phyloP scores from a whole-genome alignment of 2,329 filamentous ascomycete genomes.

The Colletotrichum sp. region DNA sequence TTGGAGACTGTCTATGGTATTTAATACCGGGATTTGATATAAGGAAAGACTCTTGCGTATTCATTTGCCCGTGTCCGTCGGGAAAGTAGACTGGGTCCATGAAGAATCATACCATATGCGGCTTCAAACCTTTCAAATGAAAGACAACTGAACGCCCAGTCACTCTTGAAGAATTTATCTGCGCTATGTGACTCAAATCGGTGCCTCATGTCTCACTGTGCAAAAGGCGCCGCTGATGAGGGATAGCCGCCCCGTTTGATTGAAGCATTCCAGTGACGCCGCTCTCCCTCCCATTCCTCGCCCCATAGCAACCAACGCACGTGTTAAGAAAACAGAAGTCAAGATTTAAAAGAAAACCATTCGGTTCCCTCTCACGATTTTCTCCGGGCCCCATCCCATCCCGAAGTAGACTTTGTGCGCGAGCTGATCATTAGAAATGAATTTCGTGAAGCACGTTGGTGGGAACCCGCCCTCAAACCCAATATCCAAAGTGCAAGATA shows the following conservation, averaged over 20 bases:
- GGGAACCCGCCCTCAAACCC: background rate
- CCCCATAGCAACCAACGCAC: slow-evolving; percentile 14
- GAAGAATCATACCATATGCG: background rate
- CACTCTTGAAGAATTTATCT: background rate
- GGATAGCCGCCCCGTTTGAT: background rate
- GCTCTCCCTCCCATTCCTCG: background rate
- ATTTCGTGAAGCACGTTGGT: slow-evolving; percentile 3
- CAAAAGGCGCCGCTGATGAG: background rate
- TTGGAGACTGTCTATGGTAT: fast-evolving
- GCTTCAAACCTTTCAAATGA: background rate
- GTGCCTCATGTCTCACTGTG: background rate
- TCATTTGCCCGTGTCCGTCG: background rate
- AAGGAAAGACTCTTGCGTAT: background rate
- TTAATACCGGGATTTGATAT: fast-evolving
- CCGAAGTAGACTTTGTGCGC: background rate
- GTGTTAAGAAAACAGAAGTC: background rate
- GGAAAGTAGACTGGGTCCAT: background rate
- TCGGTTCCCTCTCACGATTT: background rate
- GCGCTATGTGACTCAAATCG: background rate
- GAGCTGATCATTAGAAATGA: background rate
- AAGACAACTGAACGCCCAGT: background rate
- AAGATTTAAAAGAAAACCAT: background rate
- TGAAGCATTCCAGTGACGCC: slow-evolving; percentile 14
- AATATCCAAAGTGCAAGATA: background rate
- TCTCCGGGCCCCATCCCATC: background rate